Conservation (phyloP, 192 early-diverging fungal species). For the Backusella circina region DNA sequence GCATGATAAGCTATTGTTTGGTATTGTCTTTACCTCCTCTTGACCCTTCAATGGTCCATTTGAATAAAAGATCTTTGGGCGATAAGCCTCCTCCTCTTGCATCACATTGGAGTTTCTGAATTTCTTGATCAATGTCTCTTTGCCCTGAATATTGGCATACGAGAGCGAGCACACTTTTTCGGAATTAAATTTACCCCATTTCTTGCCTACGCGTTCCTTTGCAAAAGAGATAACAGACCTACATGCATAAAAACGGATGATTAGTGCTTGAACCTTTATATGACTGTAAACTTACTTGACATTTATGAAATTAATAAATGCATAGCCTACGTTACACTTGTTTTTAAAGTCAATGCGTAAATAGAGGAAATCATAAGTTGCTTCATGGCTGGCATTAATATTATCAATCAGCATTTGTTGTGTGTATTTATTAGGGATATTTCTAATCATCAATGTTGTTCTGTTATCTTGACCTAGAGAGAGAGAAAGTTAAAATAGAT, state of each 20-base stretch:
- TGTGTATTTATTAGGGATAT: conserved; percentile 86
- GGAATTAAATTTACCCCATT: conserved; percentile 74
- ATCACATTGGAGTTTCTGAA: conserved; percentile 80
- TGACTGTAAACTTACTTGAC: conserved; percentile 21
- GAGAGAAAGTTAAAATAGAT: background rate
- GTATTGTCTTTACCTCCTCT: conserved; percentile 43
- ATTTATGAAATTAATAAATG: conserved; percentile 71
- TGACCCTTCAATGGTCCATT: conserved; percentile 53
- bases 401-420: conserved; percentile 75
- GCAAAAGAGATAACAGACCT: conserved; percentile 64
- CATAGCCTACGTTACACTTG: conserved; percentile 84
- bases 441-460: conserved; percentile 85
- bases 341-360: conserved; percentile 87
- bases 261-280: too few species aligned
- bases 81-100: conserved; percentile 68
- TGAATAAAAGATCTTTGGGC: conserved; percentile 74
- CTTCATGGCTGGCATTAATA: conserved; percentile 67
- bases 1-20: background rate
- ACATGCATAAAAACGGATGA: too few species aligned
- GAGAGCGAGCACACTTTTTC: conserved; percentile 72
- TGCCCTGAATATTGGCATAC: conserved; percentile 83
- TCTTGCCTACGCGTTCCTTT: conserved; percentile 63
- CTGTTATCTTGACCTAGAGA: conserved; percentile 54
- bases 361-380: conserved; percentile 75
- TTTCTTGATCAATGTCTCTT: conserved; percentile 65